Percentiles rank a stretch among this genome's conserved stretches.
phyloP scores from a whole-genome alignment of 169 alveolate species.

The Cryptosporidium parvum region DNA sequence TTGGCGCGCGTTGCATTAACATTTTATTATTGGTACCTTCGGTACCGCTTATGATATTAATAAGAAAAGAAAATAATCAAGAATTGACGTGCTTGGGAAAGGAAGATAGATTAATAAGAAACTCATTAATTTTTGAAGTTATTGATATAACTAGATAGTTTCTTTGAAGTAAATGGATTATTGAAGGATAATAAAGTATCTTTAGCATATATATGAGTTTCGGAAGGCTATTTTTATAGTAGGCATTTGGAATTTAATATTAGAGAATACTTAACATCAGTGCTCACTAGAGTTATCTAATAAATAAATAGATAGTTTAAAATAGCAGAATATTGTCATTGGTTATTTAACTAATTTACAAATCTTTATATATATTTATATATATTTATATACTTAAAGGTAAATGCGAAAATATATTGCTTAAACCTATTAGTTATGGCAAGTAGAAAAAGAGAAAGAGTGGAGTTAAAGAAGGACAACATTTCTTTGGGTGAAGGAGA shows the following conservation, averaged over 20 bases:
- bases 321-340: not conserved
- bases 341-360: no score
- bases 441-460: slow-evolving; percentile 1
- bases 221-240: not conserved
- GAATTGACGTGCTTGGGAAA: not conserved
- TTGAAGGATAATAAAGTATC: no score
- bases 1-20: not conserved
- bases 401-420: not conserved
- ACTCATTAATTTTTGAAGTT: not conserved
- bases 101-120: not conserved
- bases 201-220: not conserved
- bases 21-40: not conserved
- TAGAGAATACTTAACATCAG: no score
- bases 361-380: not conserved
- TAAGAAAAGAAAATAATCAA: not conserved
- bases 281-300: not conserved
- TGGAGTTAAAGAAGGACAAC: not conserved
- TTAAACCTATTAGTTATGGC: not conserved
- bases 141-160: no score
- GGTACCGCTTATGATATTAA: not conserved
- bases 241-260: not conserved
- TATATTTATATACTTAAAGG: not conserved
- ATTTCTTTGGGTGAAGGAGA: not conserved
- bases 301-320: not conserved
- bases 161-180: not conserved